Percentiles rank a stretch among this genome's conserved stretches.
Evolutionary conservation across 2,329 filamentous ascomycete species (phyloP).

Genomic region (Botrytis hyacinthi): DNA sequence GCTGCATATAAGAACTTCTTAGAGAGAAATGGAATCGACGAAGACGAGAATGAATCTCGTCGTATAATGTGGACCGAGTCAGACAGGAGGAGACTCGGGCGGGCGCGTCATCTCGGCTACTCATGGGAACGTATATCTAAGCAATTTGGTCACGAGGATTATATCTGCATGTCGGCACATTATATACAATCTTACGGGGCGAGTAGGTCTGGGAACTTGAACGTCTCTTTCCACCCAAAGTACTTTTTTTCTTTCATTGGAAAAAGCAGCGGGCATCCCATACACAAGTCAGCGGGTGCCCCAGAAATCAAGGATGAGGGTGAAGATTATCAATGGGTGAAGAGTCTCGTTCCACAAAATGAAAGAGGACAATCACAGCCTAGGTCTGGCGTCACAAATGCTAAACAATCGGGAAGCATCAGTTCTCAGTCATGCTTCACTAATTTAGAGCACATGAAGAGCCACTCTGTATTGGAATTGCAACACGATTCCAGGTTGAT

Average conservation of each 20-base stretch:
- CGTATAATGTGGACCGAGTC: not conserved
- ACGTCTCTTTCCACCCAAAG: not conserved
- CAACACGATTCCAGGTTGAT: too few species aligned
- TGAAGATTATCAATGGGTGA: not conserved
- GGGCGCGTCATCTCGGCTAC: not conserved
- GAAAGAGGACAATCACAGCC: not conserved
- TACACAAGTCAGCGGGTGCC: not conserved
- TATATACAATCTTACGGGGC: not conserved
- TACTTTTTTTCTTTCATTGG: not conserved
- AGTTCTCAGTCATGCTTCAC: not conserved
- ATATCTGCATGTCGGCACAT: conserved; percentile 2
- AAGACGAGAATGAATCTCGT: not conserved
- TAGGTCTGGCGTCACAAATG: not conserved
- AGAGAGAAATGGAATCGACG: not conserved
- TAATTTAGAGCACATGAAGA: not conserved
- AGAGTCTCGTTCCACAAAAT: not conserved
- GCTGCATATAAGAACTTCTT: not conserved
- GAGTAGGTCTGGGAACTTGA: not conserved
- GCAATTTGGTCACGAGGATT: not conserved
- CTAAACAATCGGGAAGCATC: not conserved
- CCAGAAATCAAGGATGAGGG: not conserved
- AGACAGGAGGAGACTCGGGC: not conserved
- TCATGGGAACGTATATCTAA: conserved; percentile 5
- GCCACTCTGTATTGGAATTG: too few species aligned
- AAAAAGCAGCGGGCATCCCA: not conserved